Conservation (phyloP, 768 basidiomycete species). For the Daedaleopsis sinensis region DNA sequence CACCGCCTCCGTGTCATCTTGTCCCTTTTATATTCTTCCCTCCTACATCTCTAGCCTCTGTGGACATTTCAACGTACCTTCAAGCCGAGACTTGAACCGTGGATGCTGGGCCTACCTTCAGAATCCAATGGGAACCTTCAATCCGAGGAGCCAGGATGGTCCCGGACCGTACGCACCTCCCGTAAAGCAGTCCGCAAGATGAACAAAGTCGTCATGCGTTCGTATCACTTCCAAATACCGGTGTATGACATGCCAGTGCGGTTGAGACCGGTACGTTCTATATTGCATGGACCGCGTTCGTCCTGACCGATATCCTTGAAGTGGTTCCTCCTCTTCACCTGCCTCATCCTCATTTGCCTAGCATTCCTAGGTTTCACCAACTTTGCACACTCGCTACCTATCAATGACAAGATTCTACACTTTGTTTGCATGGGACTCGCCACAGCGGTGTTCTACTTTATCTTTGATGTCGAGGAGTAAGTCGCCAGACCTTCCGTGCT, state of each 20-base stretch:
- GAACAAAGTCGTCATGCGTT: conserved; percentile 71
- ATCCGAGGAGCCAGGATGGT: conserved; percentile 26
- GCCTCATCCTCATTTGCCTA: conserved; percentile 65
- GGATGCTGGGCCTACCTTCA: conserved; percentile 20
- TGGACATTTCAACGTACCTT: neutral
- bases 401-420: conserved; percentile 82
- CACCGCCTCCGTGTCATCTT: neutral
- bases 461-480: conserved; percentile 87
- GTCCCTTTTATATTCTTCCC: neutral
- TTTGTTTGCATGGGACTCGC: conserved; percentile 77
- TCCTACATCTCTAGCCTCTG: too few species aligned
- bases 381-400: conserved; percentile 59
- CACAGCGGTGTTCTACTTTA: conserved; percentile 84
- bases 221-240: conserved; percentile 61
- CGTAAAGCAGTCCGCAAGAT: conserved; percentile 46
- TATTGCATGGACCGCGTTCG: neutral
- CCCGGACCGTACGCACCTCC: conserved; percentile 21
- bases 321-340: conserved; percentile 85
- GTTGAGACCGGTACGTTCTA: conserved; percentile 61
- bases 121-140: neutral
- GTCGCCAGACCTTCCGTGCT: conserved; percentile 29
- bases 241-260: conserved; percentile 73
- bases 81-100: neutral
- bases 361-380: conserved; percentile 81
- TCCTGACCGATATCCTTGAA: conserved; percentile 29